Base-by-base conservation (phyloP, 108 stramenopile species). In the Skeletonema potamos region DNA sequence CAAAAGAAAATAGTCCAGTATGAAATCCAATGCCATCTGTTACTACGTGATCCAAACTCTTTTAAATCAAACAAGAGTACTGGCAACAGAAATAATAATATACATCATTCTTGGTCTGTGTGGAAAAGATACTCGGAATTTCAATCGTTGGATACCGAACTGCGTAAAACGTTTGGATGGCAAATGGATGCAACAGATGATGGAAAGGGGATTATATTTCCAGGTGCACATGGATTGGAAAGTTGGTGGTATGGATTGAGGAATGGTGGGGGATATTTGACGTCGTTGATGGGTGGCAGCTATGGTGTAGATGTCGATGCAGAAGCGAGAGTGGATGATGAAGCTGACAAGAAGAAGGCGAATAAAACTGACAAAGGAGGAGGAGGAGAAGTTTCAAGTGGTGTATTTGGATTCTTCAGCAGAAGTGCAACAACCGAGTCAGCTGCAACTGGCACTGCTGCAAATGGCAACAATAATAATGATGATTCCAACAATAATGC, bases 121-220 rank as follows among this genome's bases (percentile, higher is more conserved):
- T 81, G 80, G 80, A 76, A 65, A 30, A 64, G 81, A 36, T 82
- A 73, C 18, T 78, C 81, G 6, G 76, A 75, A 43, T 68, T 82
- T 10, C 37, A 22, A 11, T 18, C 28, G 0, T 18, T 82, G 0
- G 81, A 82, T 28, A 46, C 24, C 2, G 54, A 73, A 37, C 20
- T 82, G 28, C 76, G 81, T 2, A 46, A 57, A 1, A 36, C 30
- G 1, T 70, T 64, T n/a, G 64, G 72, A 1, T 82, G 81, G 81
- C 76, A 78, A 28, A 82, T 82, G 72, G 66, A 82, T 55, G 71
- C 76, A 0, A 12, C 60, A 13, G 34, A 77, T 55, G 73, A 82
- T 29, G 76, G 76, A 2, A 20, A 36, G 46, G 77, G 81, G 6
- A 26, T 74, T 0, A 7, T 20, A 1, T 82, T 78, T 41, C 81